phyloP scores from a whole-genome alignment of 257 asterid species.

The Salvia hispanica region DNA sequence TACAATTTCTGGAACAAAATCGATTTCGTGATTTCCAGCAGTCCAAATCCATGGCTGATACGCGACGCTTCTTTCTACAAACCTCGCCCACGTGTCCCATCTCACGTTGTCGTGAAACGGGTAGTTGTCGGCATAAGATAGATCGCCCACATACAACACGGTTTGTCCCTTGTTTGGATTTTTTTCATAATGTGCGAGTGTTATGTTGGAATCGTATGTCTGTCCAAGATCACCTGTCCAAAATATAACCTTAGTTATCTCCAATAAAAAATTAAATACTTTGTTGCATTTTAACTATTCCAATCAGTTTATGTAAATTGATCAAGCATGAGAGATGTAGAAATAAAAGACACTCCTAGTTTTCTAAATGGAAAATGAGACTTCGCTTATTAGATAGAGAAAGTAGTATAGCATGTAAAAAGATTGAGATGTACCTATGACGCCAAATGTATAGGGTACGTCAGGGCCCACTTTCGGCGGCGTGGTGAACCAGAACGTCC shows the following conservation, averaged over 20 bases:
- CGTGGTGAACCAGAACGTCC: slow-evolving; percentile 79
- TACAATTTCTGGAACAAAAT: slow-evolving; percentile 79
- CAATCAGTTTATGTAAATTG: too few species aligned
- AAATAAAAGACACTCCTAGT: too few species aligned
- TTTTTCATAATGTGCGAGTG: slow-evolving; percentile 72
- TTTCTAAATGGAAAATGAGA: too few species aligned
- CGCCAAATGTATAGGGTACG: slow-evolving; percentile 85
- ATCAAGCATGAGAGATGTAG: too few species aligned
- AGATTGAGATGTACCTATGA: slow-evolving; percentile 54
- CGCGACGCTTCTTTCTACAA: slow-evolving; percentile 77
- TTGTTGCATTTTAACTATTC: too few species aligned
- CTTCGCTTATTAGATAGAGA: too few species aligned
- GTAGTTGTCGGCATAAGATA: slow-evolving; percentile 77
- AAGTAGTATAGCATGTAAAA: too few species aligned
- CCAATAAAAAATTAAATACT: too few species aligned
- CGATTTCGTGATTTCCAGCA: slow-evolving; percentile 82
- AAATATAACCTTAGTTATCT: neutral
- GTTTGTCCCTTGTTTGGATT: slow-evolving; percentile 74
- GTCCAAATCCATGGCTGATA: slow-evolving; percentile 98
- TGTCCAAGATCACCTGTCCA: slow-evolving; percentile 85
- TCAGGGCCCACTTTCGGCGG: slow-evolving; percentile 86
- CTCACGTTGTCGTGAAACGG: slow-evolving; percentile 74
- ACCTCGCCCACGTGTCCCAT: slow-evolving; percentile 95
- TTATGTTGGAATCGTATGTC: slow-evolving; percentile 67
- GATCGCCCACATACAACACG: slow-evolving; percentile 78